A percentile compares a stretch with the other conserved stretches of the same genome.
Evolutionary conservation across 2,329 filamentous ascomycete species (phyloP).

Genomic region (Trichophaea hybrida): DNA sequence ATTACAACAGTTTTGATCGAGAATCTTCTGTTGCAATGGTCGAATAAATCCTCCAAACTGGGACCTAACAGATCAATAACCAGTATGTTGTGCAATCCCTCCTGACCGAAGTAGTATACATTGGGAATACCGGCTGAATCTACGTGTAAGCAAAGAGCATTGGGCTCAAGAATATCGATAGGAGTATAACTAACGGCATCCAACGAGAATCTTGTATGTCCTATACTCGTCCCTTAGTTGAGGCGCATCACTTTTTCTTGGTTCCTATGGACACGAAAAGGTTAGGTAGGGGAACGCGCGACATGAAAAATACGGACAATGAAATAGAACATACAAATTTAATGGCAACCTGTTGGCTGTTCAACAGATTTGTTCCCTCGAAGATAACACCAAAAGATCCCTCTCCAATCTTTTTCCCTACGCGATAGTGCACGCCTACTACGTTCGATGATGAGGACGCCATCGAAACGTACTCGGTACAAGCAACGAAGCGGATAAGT

Average conservation of each 20-base stretch:
- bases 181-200: slow-evolving; percentile 66
- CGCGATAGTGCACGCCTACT: slow-evolving; percentile 94
- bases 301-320: not conserved
- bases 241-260: slow-evolving; percentile 93
- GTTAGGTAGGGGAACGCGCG: not conserved
- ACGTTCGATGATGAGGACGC: slow-evolving; percentile 63
- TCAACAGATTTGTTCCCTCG: slow-evolving; percentile 93
- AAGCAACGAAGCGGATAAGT: not conserved
- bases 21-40: slow-evolving; percentile 91
- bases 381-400: slow-evolving; percentile 98
- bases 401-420: slow-evolving; percentile 99
- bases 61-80: slow-evolving; percentile 94
- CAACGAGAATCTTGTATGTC: slow-evolving; percentile 98
- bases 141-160: slow-evolving; percentile 22
- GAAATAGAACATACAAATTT: slow-evolving; percentile 64
- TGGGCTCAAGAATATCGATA: slow-evolving; percentile 8
- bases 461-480: slow-evolving; percentile 3
- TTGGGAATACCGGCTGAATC: slow-evolving; percentile 86
- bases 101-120: slow-evolving; percentile 98
- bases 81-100: slow-evolving; percentile 95
- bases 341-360: slow-evolving; percentile 98
- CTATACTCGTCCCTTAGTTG: slow-evolving; percentile 96
- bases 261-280: slow-evolving; percentile 49
- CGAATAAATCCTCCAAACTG: slow-evolving; percentile 90
- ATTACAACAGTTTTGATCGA: slow-evolving; percentile 96